These are phyloP conservation scores for Gossypium trilobum DNA, from an alignment of 441 rosid species.

Conservation along the genomic window DNA sequence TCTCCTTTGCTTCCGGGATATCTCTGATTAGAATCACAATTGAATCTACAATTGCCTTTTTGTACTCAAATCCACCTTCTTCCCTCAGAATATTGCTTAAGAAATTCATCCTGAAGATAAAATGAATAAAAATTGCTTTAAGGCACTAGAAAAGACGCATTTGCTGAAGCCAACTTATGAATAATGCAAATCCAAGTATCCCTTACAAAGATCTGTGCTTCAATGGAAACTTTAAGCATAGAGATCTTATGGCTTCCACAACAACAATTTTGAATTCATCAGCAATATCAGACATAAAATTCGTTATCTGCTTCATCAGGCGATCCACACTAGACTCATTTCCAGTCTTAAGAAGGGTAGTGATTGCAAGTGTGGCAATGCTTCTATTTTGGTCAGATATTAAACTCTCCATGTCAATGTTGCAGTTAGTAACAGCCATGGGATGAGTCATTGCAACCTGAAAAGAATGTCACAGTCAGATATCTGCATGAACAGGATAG, in stretches of 20 bases:
- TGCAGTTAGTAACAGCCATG: conserved; percentile 95
- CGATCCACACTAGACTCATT: conserved; percentile 95
- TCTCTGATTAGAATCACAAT: conserved; percentile 86
- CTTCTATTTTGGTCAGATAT: conserved; percentile 96
- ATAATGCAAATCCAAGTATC: conserved; percentile 11
- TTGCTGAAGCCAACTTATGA: not conserved
- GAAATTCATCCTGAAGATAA: conserved; percentile 75
- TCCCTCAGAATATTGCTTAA: conserved; percentile 91
- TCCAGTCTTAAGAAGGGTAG: conserved; percentile 91
- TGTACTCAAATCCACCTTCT: conserved; percentile 97
- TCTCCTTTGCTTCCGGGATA: conserved; percentile 92
- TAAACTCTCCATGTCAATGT: conserved; percentile 96
- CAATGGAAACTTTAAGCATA: conserved; percentile 88
- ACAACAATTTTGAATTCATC: conserved; percentile 98
- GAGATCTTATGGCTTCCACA: conserved; percentile 86
- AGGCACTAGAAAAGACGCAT: not conserved
- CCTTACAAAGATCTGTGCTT: conserved; percentile 87
- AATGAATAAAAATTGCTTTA: not conserved
- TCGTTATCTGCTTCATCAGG: conserved; percentile 91
- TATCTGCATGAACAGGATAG: conserved; percentile 13
- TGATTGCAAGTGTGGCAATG: conserved; percentile 93
- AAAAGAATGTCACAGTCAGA: conserved; percentile 19
- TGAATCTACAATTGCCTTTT: conserved; percentile 90
- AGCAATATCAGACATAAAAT: conserved; percentile 96
- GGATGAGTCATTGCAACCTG: conserved; percentile 99